Base-by-base conservation (phyloP, 768 basidiomycete genomes). In the Rhodosporidiobolus odoratus region DNA sequence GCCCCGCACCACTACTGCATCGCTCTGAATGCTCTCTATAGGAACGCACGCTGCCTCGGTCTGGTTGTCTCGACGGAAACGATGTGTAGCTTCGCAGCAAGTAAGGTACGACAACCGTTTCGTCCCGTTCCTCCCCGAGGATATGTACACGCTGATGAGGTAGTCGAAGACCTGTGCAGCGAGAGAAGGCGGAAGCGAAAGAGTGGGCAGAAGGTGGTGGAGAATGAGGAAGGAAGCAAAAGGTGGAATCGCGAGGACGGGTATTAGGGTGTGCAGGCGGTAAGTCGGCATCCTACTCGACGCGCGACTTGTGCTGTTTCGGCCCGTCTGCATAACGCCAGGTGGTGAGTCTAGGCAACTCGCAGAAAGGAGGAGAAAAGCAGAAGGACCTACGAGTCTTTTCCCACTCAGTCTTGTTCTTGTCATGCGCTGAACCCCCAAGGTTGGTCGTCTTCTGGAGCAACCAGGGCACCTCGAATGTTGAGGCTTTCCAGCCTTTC, bases 401-500 rank as follows among this genome's bases (percentile, higher is more conserved):
- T 40, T 73, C 72, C 65, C 68, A 66, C 34, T 73, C 68, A 8
- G 53, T 27, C 61, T 50, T 56, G 45, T 64, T 57, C 68, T 73
- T 73, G 65, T 73, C 72, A 62, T 73, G 68, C 21, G 41, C 40
- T 19, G 53, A 53, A 6, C 66, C 72, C 17, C 68, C 58, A n/a
- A 73, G 37, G 52, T 69, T 66, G 1, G 67, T 66, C 35, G 64
- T 62, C 61, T 73, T 73, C 48, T 48, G 38, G 4, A 73, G 57
- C 13, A 65, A n/a, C 64, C 68, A 73, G 7, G 72, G 72, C 1
- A 73, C 67, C 25, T 68, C 35, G 58, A 73, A 73, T 8, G 68
- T 56, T 17, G 68, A 30, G 7, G 41, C 4, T 25, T 73, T 73
- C 72, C 72, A 73, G 6, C 68, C 72, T n/a, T 66, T 58, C 72